Percentiles rank a stretch among this genome's conserved stretches.
Evolutionary conservation across 2,329 filamentous ascomycete genomes (phyloP).

Genomic region (Sporothrix dimorphospora): DNA sequence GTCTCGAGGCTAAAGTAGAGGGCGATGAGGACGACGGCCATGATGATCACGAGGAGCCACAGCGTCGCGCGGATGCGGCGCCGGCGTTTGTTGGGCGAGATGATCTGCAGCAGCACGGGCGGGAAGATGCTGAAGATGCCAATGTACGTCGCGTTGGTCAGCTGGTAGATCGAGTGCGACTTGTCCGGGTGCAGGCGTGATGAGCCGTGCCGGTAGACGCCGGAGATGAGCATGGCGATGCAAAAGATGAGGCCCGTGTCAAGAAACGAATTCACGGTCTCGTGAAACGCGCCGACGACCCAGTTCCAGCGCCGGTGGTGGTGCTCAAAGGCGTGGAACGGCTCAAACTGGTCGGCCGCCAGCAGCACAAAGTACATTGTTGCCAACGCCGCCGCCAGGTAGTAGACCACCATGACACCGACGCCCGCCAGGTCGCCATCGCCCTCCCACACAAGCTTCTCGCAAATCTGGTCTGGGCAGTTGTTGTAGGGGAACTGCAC

Average conservation of each 20-base stretch:
- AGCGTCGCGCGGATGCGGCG: conserved; percentile 32
- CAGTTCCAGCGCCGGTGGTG: conserved; percentile 1
- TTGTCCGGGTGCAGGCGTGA: conserved; percentile 30
- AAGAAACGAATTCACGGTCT: conserved; percentile 32
- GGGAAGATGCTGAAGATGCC: conserved; percentile 35
- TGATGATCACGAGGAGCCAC: conserved; percentile 35
- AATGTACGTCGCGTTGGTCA: conserved; percentile 35
- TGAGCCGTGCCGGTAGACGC: conserved; percentile 32
- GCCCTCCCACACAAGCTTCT: conserved; percentile 32
- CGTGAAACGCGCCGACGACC: conserved; percentile 27
- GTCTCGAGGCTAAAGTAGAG: conserved; percentile 32
- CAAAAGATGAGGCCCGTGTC: conserved; percentile 35
- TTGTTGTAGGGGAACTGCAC: background rate
- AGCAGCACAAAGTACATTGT: conserved; percentile 32
- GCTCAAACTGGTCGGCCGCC: conserved; percentile 25
- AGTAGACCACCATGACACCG: conserved; percentile 35
- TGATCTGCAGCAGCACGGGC: conserved; percentile 33
- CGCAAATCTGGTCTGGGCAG: conserved; percentile 29
- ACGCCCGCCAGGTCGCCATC: conserved; percentile 35
- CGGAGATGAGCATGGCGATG: conserved; percentile 31
- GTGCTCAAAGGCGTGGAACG: background rate
- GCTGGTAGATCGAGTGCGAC: conserved; percentile 34
- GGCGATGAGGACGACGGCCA: conserved; percentile 32
- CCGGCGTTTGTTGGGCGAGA: conserved; percentile 30
- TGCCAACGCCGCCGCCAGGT: conserved; percentile 29